Evolutionary conservation across 371 early-diverging fungal species (phyloP), one percentile per base, ranked within the genome.

Genomic region (Rhizopus arrhizus): DNA sequence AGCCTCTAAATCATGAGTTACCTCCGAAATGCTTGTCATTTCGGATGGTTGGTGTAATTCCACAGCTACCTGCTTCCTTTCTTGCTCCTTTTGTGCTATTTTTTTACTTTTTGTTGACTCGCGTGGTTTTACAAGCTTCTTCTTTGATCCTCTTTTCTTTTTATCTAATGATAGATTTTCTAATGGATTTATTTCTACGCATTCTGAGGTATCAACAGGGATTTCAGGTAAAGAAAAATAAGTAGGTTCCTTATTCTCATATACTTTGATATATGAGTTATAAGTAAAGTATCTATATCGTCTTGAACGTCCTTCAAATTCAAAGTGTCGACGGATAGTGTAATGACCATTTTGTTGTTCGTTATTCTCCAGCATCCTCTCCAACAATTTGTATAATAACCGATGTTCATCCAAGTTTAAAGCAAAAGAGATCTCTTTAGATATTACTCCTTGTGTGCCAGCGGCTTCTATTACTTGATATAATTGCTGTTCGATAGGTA

Each of bases 201-300:
- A 47, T 8, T 16, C 7, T 6, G 29, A 12, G 15, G 2, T 13
- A 29, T 47, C 12, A 29, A 22, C 15, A 7, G 47, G 47, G 5
- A 47, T 12, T 13, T 46, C 60, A 10, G 63, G 56, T 15, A 59
- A 35, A 7, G 53, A 55, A 7, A 59, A 51, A 0, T 46, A n/a
- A 3, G 61, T 60, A 33, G 60, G 32, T 2, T 65, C 64, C 5
- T 49, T 53, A 9, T 55, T 36, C 34, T 74, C 64, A 2, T 56
- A 49, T 1, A 34, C 28, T 12, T 63, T 66, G 34, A 50, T 43
- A 33, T 70, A 74, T 1, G 52, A 50, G 10, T 53, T 36, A 33
- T 56, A 54, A 2, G 73, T 65, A 50, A 61, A 78, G 40, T 78
- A 78, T 9, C 79, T 67, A 56, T 72, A 78, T 6, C 74, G 62